Conservation (phyloP, 208 protist species). For the Dictyostelium gargantuum region DNA sequence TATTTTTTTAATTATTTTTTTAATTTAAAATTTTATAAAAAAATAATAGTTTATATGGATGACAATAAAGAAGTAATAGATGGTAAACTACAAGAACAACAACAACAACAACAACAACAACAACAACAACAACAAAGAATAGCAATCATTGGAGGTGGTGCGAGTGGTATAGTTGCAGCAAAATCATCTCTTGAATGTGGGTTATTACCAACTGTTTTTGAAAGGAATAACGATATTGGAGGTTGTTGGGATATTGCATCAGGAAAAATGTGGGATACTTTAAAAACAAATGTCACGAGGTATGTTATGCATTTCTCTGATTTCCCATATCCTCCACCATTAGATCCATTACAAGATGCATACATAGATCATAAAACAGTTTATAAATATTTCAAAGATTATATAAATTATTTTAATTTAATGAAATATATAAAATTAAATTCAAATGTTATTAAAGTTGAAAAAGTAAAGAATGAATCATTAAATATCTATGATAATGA, state of each 20-base stretch:
- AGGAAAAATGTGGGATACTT: not conserved
- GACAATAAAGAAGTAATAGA: too few species aligned
- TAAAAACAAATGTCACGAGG: not conserved
- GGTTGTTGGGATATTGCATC: not conserved
- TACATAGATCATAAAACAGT: not conserved
- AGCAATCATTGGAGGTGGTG: not conserved
- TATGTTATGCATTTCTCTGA: not conserved
- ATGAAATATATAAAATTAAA: not conserved
- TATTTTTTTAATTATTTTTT: too few species aligned
- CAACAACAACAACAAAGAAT: not conserved
- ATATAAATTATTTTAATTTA: not conserved
- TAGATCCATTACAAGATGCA: too few species aligned
- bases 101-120: not conserved
- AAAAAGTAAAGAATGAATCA: not conserved
- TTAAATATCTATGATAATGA: too few species aligned
- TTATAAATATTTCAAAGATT: not conserved
- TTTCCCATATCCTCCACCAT: too few species aligned
- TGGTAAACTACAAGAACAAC: not conserved
- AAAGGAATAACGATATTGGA: not conserved
- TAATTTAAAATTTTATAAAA: too few species aligned
- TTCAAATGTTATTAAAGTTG: not conserved
- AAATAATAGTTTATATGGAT: too few species aligned
- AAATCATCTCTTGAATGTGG: not conserved
- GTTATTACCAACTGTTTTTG: conserved; percentile 3
- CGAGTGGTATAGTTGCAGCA: conserved; percentile 7